Base-by-base conservation (phyloP, 2,329 filamentous ascomycete genomes). In the Sarocladium kiliense region DNA sequence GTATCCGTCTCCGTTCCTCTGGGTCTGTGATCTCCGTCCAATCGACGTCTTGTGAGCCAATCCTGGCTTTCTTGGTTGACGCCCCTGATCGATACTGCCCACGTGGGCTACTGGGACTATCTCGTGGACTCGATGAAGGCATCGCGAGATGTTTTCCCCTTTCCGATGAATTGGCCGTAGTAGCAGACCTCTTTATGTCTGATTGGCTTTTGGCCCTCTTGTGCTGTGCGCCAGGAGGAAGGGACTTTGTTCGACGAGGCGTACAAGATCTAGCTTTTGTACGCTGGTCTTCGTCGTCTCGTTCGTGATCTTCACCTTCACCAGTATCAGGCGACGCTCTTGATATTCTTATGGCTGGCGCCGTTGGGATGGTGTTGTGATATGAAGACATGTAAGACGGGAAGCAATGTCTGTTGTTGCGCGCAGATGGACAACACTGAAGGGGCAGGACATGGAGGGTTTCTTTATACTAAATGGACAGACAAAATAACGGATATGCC, bases 21-120 rank as follows among this genome's bases (percentile, higher is more conserved):
- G 86, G 85, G 61, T 91, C 86, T 6, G 80, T 81, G 42, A 91
- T 78, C 0, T 85, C 79, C 26, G 80, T 77, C 88, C 88, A 91
- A 70, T 89, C 82, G 59, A 87, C 78, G 2, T 73, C 73, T 59
- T 77, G 79, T 21, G 47, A 34, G n/a, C 30, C 47, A 21, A 67
- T 50, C 30, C 63, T 72, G 4, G 74, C 66, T 59, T 74, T 79
- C 50, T 71, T 76, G 55, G 73, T 75, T 3, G 68, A 68, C 3
- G 71, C 30, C 11, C 47, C 47, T 10, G 47, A 51, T 36, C 27
- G 47, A 36, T 51, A 51, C 14, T 36, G 30, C 19, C 23, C 26
- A 3, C n/a, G 47, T 7, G 47, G 27, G 23, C 47, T 51, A 18
- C 47, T 36, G 6, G 7, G 18, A 27, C 47, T 36, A 16, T 36